A percentile compares a stretch with the other conserved stretches of the same genome.
These are phyloP conservation scores for Globisporangium solare DNA, from an alignment of 352 stramenopile genomes.

Conservation along the genomic window DNA sequence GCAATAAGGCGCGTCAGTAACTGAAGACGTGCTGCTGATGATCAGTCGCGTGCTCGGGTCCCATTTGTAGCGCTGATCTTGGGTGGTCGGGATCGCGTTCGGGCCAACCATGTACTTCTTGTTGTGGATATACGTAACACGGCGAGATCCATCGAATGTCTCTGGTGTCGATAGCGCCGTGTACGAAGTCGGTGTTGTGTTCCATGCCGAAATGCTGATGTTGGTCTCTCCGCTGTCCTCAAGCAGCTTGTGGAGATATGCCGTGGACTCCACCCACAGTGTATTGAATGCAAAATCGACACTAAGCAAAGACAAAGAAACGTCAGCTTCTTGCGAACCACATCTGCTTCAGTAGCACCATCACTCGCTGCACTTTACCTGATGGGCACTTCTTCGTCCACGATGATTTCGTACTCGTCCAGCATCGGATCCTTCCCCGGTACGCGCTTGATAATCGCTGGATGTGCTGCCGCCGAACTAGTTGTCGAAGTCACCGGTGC, in stretches of 20 bases:
- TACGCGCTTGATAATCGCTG: constrained; percentile 16
- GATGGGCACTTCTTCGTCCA: constrained; percentile 64
- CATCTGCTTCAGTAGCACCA: background rate
- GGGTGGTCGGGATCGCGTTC: constrained; percentile 66
- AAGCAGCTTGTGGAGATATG: constrained; percentile 46
- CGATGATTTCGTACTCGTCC: constrained; percentile 64
- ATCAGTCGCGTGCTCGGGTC: constrained; percentile 39
- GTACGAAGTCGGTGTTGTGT: constrained; percentile 35
- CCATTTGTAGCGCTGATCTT: constrained; percentile 68
- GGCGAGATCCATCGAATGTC: constrained; percentile 52
- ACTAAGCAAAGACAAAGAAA: constrained; percentile 20
- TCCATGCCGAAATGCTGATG: constrained; percentile 50
- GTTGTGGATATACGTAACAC: constrained; percentile 71
- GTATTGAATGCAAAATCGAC: constrained; percentile 54
- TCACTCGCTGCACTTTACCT: constrained; percentile 32
- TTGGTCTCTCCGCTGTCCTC: constrained; percentile 49
- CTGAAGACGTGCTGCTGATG: constrained; percentile 62
- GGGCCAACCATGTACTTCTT: constrained; percentile 88
- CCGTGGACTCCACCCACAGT: constrained; percentile 59
- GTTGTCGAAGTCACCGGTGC: background rate
- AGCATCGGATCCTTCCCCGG: constrained; percentile 47
- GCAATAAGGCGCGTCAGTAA: constrained; percentile 80
- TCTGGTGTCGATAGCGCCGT: constrained; percentile 52
- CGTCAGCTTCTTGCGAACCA: background rate
- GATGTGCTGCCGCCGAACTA: constrained; percentile 3